These are phyloP conservation scores for Blepharisma stoltei DNA, from an alignment of 73 alveolate species.

Conservation along the genomic window DNA sequence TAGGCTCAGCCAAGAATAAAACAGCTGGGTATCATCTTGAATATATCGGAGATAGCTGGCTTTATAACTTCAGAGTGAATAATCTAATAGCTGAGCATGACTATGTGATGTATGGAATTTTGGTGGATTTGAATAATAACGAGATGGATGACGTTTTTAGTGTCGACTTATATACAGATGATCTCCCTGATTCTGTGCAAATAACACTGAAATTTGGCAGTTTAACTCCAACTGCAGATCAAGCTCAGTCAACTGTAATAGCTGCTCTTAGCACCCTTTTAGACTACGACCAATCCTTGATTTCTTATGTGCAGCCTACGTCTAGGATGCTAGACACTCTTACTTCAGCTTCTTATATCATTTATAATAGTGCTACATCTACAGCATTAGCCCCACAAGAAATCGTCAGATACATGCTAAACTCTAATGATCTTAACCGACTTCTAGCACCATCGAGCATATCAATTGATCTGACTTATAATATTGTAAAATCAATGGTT, in stretches of 20 bases:
- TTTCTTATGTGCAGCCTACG: not conserved
- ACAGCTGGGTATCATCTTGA: slow-evolving; percentile 1
- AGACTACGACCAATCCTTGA: not conserved
- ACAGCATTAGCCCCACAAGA: not conserved
- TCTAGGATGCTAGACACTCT: no score
- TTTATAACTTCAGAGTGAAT: not conserved
- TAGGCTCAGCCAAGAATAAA: not conserved
- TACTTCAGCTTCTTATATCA: not conserved
- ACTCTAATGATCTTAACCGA: not conserved
- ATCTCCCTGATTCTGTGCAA: not conserved
- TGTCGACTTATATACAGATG: not conserved
- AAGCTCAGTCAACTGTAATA: not conserved
- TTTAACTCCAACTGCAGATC: not conserved
- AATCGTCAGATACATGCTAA: not conserved
- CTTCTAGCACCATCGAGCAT: not conserved
- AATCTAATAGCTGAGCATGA: not conserved
- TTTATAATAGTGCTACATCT: not conserved
- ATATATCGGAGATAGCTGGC: not conserved
- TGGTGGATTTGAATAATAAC: not conserved
- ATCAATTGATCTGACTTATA: not conserved
- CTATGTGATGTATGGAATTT: slow-evolving; percentile 8
- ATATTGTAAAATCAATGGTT: not conserved
- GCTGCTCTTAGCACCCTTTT: not conserved
- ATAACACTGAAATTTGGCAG: not conserved
- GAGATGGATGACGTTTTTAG: not conserved